Base-by-base conservation (phyloP, 1,284 basidiomycete species). In the Rugiboletus extremiorientalis region DNA sequence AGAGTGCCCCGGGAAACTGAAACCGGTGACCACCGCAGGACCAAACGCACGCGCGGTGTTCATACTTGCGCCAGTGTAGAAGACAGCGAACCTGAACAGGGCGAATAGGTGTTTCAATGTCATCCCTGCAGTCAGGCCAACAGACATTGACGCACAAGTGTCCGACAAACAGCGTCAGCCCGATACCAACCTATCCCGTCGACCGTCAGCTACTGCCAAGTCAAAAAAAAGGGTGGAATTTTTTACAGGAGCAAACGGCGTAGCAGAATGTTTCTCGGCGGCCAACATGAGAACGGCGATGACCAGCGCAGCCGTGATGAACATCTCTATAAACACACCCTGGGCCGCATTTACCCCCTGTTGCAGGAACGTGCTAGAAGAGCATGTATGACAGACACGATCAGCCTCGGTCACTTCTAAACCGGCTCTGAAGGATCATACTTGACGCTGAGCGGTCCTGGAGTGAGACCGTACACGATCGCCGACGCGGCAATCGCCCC, bases 31-130 rank as follows among this genome's bases (percentile, higher is more conserved):
- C 18, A 84, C 85, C 5, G 88, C 86, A 0, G 90, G 90, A 1
- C 89, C 90, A 68, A 91, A 91, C 0, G 88, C 75, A 61, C 89
- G 81, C 16, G 90, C 89, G 3, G 87, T 85, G 67, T 91, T 92
- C 80, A 84, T 82, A 18, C 76, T 77, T 15, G 80, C 83, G 8
- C 85, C 83, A 0, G 84, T 86, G 63, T 81, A 86, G 59, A 74
- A 78, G 5, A 84, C 77, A 1, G 81, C 78, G 54, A 76, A 80
- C 6, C 80, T 81, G 41, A n/a, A 3, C 44, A 28, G 14, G 23
- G 38, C 40, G 22, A 49, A n/a, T 38, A 8, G 37, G 10, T n/a
- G 12, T 22, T 6, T 20, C 15, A 20, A n/a, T n/a, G n/a, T n/a
- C 38, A 18, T 38, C 20, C n/a, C 11, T 34, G 31, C 6, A 27